Base-by-base conservation (phyloP, 192 early-diverging fungal species). In the Fimicolochytrium jonesii region DNA sequence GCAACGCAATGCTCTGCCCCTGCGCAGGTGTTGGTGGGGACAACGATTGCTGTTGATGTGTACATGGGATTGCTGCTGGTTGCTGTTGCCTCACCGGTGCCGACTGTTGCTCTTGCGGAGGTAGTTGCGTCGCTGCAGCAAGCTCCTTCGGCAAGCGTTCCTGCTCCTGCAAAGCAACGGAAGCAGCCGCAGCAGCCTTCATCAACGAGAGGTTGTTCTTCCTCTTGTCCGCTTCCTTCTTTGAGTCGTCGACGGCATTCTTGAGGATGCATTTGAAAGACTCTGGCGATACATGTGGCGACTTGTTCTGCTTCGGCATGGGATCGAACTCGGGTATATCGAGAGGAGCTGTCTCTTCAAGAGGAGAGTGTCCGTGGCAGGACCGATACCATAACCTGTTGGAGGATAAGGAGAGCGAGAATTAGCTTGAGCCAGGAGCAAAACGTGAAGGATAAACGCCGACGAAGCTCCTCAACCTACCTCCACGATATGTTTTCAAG, bases 401-500 rank as follows among this genome's bases (percentile, higher is more conserved):
- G 18, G 29, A 4, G 10, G 46, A 31, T 13, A 37, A 32, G 15
- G 46, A 2, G 35, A 10, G 46, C 3, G 29, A 50, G 6, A 5
- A 41, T 11, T 2, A 5, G 56, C 10, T 5, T 22, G 52, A 36
- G 52, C 34, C 32, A 34, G 32, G 52, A 23, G 33, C 4, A 37
- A 44, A 7, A 29, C 39, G 25, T 20, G 18, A 35, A 25, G 7
- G 25, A 25, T 15, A 6, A 26, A 29, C 6, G 28, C 4, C 9
- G 11, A 1, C 1, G 17, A 61, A 10, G 2, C 32, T 22, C 34
- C 17, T 11, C 26, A 20, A 48, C 49, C 29, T 50, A 71, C 70
- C 73, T 63, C 73, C 73, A 75, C 35, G 45, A 53, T 29, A 75
- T 56, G 59, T 75, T 75, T 43, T 75, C 73, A 32, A 75, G 48